phyloP scores from a whole-genome alignment of 805 yeast genomes.

The Candida sakaeoensis region DNA sequence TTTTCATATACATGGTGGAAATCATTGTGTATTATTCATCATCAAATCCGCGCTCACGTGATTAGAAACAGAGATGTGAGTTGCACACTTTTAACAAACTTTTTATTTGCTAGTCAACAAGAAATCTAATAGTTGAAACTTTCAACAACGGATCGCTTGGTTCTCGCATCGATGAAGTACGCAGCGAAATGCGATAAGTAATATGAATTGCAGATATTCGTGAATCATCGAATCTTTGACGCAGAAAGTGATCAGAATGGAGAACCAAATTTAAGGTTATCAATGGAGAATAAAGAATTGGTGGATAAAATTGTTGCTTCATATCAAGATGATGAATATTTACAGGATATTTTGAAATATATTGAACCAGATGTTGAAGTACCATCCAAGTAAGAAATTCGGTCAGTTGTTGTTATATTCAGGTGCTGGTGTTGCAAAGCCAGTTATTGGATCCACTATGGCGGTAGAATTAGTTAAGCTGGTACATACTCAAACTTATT shows the following conservation, averaged over 20 bases:
- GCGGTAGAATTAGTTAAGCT: neutral
- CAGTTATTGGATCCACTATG: neutral
- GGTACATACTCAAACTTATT: neutral
- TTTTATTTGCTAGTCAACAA: slow-evolving; percentile 10
- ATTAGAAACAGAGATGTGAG: no score
- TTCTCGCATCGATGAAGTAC: slow-evolving; percentile 39
- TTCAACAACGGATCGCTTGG: slow-evolving; percentile 14
- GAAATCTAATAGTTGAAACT: slow-evolving; percentile 17
- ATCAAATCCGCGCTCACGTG: no score
- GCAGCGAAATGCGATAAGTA: slow-evolving; percentile 45
- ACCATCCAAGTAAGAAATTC: neutral
- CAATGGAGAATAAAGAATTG: neutral
- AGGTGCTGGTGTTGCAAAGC: neutral
- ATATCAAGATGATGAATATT: neutral
- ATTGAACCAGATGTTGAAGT: neutral
- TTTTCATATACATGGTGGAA: no score
- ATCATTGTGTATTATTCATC: no score
- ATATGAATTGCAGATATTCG: slow-evolving; percentile 25
- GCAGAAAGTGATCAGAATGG: slow-evolving; percentile 5
- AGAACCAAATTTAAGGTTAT: neutral
- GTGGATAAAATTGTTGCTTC: neutral
- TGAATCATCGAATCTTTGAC: slow-evolving; percentile 40
- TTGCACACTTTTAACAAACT: no score
- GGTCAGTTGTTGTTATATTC: neutral
- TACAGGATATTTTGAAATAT: neutral